These are phyloP conservation scores for Manihot esculenta DNA, from an alignment of 441 rosid species.

Conservation along the genomic window DNA sequence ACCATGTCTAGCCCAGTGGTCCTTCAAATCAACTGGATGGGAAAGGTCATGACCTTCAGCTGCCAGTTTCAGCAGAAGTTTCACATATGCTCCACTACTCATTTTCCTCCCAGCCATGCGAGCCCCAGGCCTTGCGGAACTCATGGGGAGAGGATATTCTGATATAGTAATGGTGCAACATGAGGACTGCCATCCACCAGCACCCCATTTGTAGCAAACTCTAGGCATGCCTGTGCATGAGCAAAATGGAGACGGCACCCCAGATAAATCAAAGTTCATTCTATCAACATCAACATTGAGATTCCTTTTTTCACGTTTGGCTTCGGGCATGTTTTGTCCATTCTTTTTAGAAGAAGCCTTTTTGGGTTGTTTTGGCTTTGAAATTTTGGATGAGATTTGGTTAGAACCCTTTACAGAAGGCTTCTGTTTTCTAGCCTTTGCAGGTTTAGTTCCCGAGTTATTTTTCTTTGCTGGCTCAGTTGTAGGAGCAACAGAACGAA, in stretches of 20 bases:
- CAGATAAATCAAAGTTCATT: slow-evolving; percentile 44
- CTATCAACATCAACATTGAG: slow-evolving; percentile 37
- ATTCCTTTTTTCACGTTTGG: slow-evolving; percentile 47
- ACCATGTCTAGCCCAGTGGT: slow-evolving; percentile 70
- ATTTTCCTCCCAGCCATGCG: slow-evolving; percentile 71
- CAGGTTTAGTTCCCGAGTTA: slow-evolving; percentile 22
- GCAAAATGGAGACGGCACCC: slow-evolving; percentile 59
- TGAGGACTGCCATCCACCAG: slow-evolving; percentile 71
- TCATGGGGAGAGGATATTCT: slow-evolving; percentile 58
- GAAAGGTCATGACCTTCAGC: slow-evolving; percentile 58
- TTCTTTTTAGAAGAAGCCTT: slow-evolving; percentile 43
- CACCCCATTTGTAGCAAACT: slow-evolving; percentile 66
- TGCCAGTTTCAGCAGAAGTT: slow-evolving; percentile 52
- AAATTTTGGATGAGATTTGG: slow-evolving; percentile 31
- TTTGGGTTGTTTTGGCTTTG: slow-evolving; percentile 42
- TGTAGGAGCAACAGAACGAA: slow-evolving; percentile 30
- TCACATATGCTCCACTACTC: slow-evolving; percentile 65
- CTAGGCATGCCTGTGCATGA: slow-evolving; percentile 57
- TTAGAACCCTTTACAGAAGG: slow-evolving; percentile 30
- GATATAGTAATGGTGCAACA: slow-evolving; percentile 61
- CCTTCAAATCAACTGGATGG: slow-evolving; percentile 55
- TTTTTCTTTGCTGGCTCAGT: slow-evolving; percentile 30
- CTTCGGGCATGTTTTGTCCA: slow-evolving; percentile 36
- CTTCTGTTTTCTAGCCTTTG: slow-evolving; percentile 35
- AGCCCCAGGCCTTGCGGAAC: slow-evolving; percentile 45